Conservation (phyloP, 2,329 filamentous ascomycete genomes). For the Trichoderma sp. region DNA sequence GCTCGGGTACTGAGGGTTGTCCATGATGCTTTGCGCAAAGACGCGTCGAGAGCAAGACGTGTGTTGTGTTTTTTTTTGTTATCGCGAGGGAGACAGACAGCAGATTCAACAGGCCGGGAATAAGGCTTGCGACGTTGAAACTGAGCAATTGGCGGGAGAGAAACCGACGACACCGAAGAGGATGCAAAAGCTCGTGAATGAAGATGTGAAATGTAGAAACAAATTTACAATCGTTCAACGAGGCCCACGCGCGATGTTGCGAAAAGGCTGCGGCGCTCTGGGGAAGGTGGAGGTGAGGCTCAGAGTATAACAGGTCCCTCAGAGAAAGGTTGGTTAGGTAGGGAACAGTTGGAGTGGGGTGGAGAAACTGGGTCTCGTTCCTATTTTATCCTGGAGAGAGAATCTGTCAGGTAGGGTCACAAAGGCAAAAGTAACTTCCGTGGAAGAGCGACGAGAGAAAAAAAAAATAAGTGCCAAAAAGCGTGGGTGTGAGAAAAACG, state of each 20-base stretch:
- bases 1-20: constrained; percentile 53
- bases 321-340: constrained; percentile 37
- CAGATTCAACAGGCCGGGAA: neutral
- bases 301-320: constrained; percentile 34
- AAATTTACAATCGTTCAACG: constrained; percentile 1
- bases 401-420: constrained; percentile 25
- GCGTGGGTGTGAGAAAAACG: neutral
- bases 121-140: neutral
- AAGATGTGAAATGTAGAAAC: constrained; percentile 20
- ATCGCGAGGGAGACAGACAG: neutral
- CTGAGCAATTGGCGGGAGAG: constrained; percentile 15
- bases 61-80: neutral
- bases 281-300: constrained; percentile 37
- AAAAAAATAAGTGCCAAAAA: constrained; percentile 21
- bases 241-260: constrained; percentile 30
- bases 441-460: neutral
- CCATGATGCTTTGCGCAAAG: constrained; percentile 47
- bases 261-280: constrained; percentile 32
- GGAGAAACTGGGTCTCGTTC: constrained; percentile 46
- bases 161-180: neutral
- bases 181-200: neutral
- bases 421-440: constrained; percentile 7
- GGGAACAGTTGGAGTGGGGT: constrained; percentile 47
- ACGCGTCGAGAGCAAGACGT: constrained; percentile 30
- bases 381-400: constrained; percentile 36